Evolutionary conservation across 768 basidiomycete species (phyloP).

Genomic region (Lentinula sp.): DNA sequence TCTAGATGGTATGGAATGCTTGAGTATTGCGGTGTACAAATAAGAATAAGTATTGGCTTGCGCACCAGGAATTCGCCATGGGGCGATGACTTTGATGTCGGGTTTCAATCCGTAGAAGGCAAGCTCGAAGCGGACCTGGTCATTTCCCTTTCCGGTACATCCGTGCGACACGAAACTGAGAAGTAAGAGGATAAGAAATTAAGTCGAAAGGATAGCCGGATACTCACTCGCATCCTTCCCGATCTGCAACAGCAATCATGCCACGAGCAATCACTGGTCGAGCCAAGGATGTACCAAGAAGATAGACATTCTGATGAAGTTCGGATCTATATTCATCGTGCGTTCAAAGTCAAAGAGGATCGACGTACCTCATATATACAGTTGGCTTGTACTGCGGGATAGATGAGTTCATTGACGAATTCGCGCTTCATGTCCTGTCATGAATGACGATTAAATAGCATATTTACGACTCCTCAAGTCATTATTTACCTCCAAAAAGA

Average conservation of each 20-base stretch:
- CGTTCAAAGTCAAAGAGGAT: neutral
- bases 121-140: constrained; percentile 98
- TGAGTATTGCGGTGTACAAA: neutral
- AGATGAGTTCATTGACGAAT: constrained; percentile 94
- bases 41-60: neutral
- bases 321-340: neutral
- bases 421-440: constrained; percentile 86
- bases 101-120: constrained; percentile 99
- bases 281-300: constrained; percentile 95
- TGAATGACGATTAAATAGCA: neutral
- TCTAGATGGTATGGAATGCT: constrained; percentile 33
- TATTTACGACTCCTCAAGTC: too few species aligned
- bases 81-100: constrained; percentile 97
- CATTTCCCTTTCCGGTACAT: constrained; percentile 99
- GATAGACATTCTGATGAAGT: constrained; percentile 74
- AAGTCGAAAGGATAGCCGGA: neutral
- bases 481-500: constrained; percentile 71
- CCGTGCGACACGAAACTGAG: constrained; percentile 91
- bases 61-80: constrained; percentile 92
- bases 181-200: neutral
- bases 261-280: constrained; percentile 98
- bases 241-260: constrained; percentile 91
- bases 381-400: constrained; percentile 97
- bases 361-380: constrained; percentile 88
- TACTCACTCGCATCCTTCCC: constrained; percentile 92